A percentile compares a stretch with the other conserved stretches of the same genome.
Evolutionary conservation across 768 basidiomycete genomes (phyloP).

Genomic region (Boletus subparvulus): DNA sequence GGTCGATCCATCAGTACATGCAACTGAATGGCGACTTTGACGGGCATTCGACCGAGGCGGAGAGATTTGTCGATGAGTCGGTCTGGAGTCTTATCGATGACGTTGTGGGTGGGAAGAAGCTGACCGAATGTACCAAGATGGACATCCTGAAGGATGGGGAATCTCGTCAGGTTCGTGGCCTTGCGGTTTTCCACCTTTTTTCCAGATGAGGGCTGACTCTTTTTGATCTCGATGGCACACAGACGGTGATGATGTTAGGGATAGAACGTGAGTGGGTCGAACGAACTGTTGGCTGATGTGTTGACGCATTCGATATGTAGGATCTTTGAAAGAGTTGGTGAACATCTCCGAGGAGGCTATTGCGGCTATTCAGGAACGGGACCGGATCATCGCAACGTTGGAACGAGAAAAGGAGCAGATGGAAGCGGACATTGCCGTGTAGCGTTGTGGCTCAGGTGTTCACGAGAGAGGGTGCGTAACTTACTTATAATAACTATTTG

Average conservation of each 20-base stretch:
- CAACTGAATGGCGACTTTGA: constrained; percentile 29
- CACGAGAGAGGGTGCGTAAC: background rate
- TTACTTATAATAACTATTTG: background rate
- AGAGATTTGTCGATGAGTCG: constrained; percentile 8
- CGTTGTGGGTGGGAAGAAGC: constrained; percentile 31
- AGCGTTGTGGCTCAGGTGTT: background rate
- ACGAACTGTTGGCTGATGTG: too few relatives aligned
- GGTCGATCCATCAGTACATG: constrained; percentile 42
- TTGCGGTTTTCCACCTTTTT: background rate
- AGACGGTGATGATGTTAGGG: constrained; percentile 45
- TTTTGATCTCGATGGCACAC: background rate
- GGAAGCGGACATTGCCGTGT: background rate
- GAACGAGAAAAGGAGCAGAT: constrained; percentile 10
- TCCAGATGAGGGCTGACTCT: background rate
- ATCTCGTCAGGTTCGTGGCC: constrained; percentile 39
- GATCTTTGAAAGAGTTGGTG: constrained; percentile 33
- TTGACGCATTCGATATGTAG: constrained; percentile 21
- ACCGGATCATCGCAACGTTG: constrained; percentile 18
- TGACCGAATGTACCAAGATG: constrained; percentile 34
- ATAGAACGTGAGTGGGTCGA: constrained; percentile 42
- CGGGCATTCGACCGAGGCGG: constrained; percentile 5
- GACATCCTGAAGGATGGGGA: constrained; percentile 46
- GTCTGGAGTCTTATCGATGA: constrained; percentile 43
- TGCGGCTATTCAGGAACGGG: constrained; percentile 30
- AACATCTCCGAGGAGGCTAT: constrained; percentile 36